Evolutionary conservation across 208 protist genomes (phyloP).

Genomic region (Strigomonas culicis): DNA sequence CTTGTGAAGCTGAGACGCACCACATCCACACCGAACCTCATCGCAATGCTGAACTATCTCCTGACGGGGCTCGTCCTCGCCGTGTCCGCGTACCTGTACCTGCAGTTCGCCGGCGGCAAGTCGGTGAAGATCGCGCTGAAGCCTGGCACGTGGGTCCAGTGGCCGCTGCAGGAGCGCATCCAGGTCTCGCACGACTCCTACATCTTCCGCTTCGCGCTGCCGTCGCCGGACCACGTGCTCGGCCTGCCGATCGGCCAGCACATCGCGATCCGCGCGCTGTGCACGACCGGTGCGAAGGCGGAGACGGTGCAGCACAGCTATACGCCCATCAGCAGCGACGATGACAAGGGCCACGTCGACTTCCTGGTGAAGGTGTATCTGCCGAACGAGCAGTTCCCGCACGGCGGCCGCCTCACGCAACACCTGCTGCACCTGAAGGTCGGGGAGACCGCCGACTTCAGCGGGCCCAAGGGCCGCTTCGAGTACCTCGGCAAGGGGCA

Average conservation of each 20-base stretch:
- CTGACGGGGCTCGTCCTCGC: conserved; percentile 11
- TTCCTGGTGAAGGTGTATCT: conserved; percentile 94
- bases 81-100: neutral
- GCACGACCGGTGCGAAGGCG: conserved; percentile 22
- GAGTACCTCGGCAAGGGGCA: conserved; percentile 69
- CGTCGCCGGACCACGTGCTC: conserved; percentile 34
- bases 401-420: conserved; percentile 88
- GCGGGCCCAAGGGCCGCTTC: conserved; percentile 87
- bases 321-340: conserved; percentile 88
- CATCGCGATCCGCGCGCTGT: conserved; percentile 51
- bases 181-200: conserved; percentile 63
- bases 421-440: conserved; percentile 81
- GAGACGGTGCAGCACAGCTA: conserved; percentile 84
- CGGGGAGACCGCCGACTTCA: conserved; percentile 81
- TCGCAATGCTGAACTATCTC: neutral
- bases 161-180: conserved; percentile 52
- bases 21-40: no score
- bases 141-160: conserved; percentile 44
- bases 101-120: neutral
- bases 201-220: conserved; percentile 84
- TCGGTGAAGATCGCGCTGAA: conserved; percentile 36
- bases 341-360: conserved; percentile 89
- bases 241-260: conserved; percentile 84
- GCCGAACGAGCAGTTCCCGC: conserved; percentile 74
- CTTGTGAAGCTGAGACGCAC: no score